These are phyloP conservation scores for Myxozyma monticola DNA, from an alignment of 805 yeast species.

Conservation along the genomic window DNA sequence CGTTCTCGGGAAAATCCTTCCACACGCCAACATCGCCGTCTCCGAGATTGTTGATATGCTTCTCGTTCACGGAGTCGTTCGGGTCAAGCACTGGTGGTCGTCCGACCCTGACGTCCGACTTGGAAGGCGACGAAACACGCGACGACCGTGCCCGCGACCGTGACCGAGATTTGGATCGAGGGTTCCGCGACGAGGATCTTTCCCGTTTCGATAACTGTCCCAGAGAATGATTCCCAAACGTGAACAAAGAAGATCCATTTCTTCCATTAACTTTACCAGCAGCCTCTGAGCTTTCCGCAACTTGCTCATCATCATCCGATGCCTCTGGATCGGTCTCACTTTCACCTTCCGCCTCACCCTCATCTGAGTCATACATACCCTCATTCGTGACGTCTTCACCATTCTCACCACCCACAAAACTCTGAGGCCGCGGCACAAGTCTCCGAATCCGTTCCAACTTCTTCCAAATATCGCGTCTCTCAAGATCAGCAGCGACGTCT, in stretches of 20 bases:
- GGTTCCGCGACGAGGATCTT: background rate
- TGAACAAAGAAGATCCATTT: too few species aligned
- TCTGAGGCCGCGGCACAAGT: background rate
- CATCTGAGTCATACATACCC: slow-evolving; percentile 17
- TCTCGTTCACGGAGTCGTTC: slow-evolving; percentile 1
- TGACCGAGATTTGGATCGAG: background rate
- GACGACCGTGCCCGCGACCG: background rate
- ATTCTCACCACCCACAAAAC: background rate
- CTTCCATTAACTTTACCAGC: too few species aligned
- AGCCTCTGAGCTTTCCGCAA: too few species aligned
- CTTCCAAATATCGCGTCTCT: slow-evolving; percentile 20
- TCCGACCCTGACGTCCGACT: too few species aligned
- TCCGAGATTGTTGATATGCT: background rate
- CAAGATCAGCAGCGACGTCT: slow-evolving; percentile 10
- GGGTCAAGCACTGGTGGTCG: slow-evolving; percentile 5
- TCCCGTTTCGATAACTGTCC: background rate
- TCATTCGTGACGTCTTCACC: slow-evolving; percentile 14
- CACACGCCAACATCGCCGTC: background rate
- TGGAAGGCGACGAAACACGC: too few species aligned
- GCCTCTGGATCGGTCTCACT: slow-evolving; percentile 5
- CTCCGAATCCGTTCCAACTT: slow-evolving; percentile 13
- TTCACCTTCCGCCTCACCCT: slow-evolving; percentile 5
- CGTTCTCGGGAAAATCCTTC: background rate
- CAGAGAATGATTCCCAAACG: background rate
- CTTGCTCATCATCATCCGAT: slow-evolving; percentile 3